Evolutionary conservation across 306 rosid species (phyloP), one percentile per base, ranked within the genome.

Genomic region (Phaseolus lunatus): DNA sequence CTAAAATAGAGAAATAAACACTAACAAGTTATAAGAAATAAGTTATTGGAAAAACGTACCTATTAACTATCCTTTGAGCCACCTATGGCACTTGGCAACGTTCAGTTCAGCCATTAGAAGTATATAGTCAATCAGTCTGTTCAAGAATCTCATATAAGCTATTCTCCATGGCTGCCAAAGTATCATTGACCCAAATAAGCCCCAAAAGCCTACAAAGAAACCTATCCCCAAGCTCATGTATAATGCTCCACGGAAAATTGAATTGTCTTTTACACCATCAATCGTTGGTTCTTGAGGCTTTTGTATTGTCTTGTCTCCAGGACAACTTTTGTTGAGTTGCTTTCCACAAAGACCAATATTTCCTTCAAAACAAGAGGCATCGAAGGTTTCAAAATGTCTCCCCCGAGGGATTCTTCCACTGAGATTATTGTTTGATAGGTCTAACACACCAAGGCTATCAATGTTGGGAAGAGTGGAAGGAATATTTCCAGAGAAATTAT

Each of bases 161-260:
- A 18, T 5, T 52, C 24, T 50, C 23, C 22, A 50, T 7, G 56
- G 11, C 18, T 14, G 9, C 23, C 56, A 50, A 50, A 50, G 24
- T 7, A 52, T 4, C 5, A 18, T 18, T 52, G 58, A 58, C 9
- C 83, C 83, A 3, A 79, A 0, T 3, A 71, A 37, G 5, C 57
- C n/a, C 82, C 70, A 44, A 33, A 79, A 70, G 16, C 72, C 78
- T 10, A 26, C 14, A 9, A 63, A 72, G 62, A n/a, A 80, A 18
- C 78, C 78, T 0, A 72, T 0, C 1, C 73, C 67, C 83, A 80
- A 33, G 15, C 78, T 50, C 58, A 63, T 47, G 64, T 80, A 79
- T 1, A 70, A 61, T 71, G 57, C 62, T 35, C 71, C 67, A 48
- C 20, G 22, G 22, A 79, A 70, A 50, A 6, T 5, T 22, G 78